Base-by-base conservation (phyloP, 2,329 filamentous ascomycete genomes). In the Ophiostoma himal-ulmi region DNA sequence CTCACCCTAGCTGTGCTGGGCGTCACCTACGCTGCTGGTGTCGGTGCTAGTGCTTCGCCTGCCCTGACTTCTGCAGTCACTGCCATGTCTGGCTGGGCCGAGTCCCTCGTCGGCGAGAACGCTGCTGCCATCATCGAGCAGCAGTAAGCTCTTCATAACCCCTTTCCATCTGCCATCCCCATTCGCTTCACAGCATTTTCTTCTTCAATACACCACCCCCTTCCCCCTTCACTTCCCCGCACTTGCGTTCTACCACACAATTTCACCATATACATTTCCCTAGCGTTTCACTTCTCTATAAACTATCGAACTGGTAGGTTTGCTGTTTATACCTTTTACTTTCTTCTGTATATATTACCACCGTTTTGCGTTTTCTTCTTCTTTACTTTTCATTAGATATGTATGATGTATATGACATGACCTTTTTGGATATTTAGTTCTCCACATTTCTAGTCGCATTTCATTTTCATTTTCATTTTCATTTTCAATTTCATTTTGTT, bases 1-100 rank as follows among this genome's bases (percentile, higher is more conserved):
- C 68, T 74, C 20, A 69, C 70, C 1, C 52, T 60, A 1, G 62
- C 48, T 13, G 68, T 74, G 17, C 44, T 74, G n/a, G 60, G 68
- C 26, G 48, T 67, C 10, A 72, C 71, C 30, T 72, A 68, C 20
- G 65, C 37, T 17, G 71, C 71, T 3, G 71, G 69, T 62, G 44
- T 44, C 39, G 34, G 37, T 14, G 57, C 41, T 3, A 60, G 60
- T 22, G 52, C 52, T 2, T 68, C 68, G 69, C 71, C 71, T 20
- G 57, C 68, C 34, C 30, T 72, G 37, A 41, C 69, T 6, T 70
- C 71, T 36, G 69, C 69, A 0, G 66, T 64, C 20, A 22, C 48
- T 20, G 57, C 68, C 20, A 39, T 67, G 60, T 52, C 62, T 1
- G 52, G 62, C 39, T 72, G 69, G 69, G 34, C 67, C n/a, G 62